Evolutionary conservation across 2,329 filamentous ascomycete genomes (phyloP), one percentile per base, ranked within the genome.

Genomic region (Penicillium hordei): DNA sequence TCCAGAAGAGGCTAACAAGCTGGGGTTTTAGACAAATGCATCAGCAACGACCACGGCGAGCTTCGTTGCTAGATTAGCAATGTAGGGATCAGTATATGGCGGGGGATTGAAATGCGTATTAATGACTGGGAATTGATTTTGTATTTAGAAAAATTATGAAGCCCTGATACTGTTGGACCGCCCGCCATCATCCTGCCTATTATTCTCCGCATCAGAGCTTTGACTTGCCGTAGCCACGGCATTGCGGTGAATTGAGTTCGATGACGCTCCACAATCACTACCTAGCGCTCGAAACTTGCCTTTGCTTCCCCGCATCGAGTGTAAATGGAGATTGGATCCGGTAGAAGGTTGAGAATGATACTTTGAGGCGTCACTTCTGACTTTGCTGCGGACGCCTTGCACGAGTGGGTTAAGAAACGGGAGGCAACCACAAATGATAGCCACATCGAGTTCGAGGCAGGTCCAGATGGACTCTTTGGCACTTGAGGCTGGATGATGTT

Each of bases 41-140:
- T 65, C 45, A 59, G 57, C 49, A 64, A 64, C 52, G 58, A 63
- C 52, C 61, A 64, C 38, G 61, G 61, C 25, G 54, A 62, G 25
- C 61, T 65, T n/a, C 44, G 52, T 15, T 65, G 61, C 57, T 65
- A 61, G 31, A 40, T 54, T 15, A n/a, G 27, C 17, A 21, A 39
- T 19, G 36, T 39, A 42, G 13, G 21, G 8, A 23, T 25, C 39
- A 10, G 25, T 43, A 17, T 12, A 43, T 12, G 5, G n/a, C n/a
- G 15, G 15, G 8, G 23, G 7, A 10, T 12, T 17, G 15, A 12
- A 43, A n/a, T 13, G 1, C 5, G 25, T 44, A n/a, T 44, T 44
- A n/a, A 13, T 19, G 15, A 31, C 19, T 43, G 19, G 23, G 23
- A 17, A 39, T 15, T 9, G 23, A 27, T 23, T 29, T 8, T 25